A percentile compares a stretch with the other conserved stretches of the same genome.
These are phyloP conservation scores for Leccinellum luteum DNA, from an alignment of 768 basidiomycete species.

Conservation along the genomic window DNA sequence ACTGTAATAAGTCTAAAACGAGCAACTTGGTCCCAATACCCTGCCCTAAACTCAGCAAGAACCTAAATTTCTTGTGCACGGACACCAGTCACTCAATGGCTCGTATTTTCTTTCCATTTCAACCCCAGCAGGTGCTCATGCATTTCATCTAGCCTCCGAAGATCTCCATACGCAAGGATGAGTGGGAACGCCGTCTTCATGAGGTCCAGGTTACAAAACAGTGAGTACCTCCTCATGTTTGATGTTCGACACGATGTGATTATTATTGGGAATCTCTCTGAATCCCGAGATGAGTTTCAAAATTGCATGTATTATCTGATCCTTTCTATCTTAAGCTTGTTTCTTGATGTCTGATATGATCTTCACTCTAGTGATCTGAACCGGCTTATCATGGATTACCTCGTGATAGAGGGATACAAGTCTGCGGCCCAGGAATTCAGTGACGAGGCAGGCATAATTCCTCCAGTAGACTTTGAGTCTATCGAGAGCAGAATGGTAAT, in stretches of 20 bases:
- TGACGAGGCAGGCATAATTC: slow-evolving; percentile 74
- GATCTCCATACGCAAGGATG: slow-evolving; percentile 64
- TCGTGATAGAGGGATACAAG: slow-evolving; percentile 97
- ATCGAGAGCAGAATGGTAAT: slow-evolving; percentile 95
- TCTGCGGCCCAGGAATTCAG: slow-evolving; percentile 94
- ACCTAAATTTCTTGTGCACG: slow-evolving; percentile 31
- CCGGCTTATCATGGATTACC: slow-evolving; percentile 93
- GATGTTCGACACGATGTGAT: slow-evolving; percentile 54
- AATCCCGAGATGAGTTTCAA: slow-evolving; percentile 62
- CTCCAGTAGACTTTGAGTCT: slow-evolving; percentile 84
- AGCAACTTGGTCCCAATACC: neutral
- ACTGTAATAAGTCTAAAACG: slow-evolving; percentile 4
- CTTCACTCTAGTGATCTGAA: slow-evolving; percentile 77
- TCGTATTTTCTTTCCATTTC: slow-evolving; percentile 15
- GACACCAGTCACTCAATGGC: slow-evolving; percentile 31
- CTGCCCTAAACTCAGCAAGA: slow-evolving; percentile 39
- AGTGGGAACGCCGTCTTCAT: slow-evolving; percentile 83
- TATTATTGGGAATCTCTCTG: slow-evolving; percentile 99
- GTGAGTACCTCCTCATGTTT: slow-evolving; percentile 55
- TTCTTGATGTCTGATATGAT: slow-evolving; percentile 18
- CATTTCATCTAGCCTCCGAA: slow-evolving; percentile 44
- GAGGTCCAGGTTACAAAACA: slow-evolving; percentile 83
- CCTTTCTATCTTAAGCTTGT: slow-evolving; percentile 21
- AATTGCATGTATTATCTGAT: slow-evolving; percentile 93
- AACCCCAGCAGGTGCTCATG: neutral